Conservation (phyloP, 352 stramenopile species). For the Phytophthora aleatoria region DNA sequence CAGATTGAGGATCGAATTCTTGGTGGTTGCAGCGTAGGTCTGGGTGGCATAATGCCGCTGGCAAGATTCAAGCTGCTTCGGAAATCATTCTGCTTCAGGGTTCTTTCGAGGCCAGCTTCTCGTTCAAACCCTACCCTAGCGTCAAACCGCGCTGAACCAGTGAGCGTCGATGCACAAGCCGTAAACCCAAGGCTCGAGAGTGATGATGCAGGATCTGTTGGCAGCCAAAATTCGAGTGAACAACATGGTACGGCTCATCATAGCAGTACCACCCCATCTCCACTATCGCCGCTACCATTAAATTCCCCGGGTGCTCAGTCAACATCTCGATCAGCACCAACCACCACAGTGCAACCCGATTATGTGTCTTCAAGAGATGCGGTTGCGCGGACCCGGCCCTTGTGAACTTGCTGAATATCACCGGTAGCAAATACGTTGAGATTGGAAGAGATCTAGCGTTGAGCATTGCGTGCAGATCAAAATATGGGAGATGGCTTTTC, state of each 20-base stretch:
- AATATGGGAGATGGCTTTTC: conserved; percentile 6
- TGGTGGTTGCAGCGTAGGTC: not conserved
- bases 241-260: no score
- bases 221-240: no score
- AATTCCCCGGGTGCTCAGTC: not conserved
- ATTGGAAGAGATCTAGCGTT: not conserved
- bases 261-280: no score
- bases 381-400: conserved; percentile 1
- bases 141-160: no score
- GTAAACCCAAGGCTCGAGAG: no score
- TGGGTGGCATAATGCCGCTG: conserved; percentile 28
- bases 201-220: no score
- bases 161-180: no score
- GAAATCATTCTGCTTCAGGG: conserved; percentile 28
- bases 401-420: conserved; percentile 20
- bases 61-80: conserved; percentile 29
- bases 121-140: not conserved
- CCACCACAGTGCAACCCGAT: not conserved
- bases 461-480: not conserved
- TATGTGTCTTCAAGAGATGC: not conserved
- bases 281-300: not conserved
- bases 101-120: not conserved
- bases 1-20: conserved; percentile 28
- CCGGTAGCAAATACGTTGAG: conserved; percentile 9
- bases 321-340: not conserved